Evolutionary conservation across 2,329 filamentous ascomycete genomes (phyloP).

Genomic region (Monilinia laxa): DNA sequence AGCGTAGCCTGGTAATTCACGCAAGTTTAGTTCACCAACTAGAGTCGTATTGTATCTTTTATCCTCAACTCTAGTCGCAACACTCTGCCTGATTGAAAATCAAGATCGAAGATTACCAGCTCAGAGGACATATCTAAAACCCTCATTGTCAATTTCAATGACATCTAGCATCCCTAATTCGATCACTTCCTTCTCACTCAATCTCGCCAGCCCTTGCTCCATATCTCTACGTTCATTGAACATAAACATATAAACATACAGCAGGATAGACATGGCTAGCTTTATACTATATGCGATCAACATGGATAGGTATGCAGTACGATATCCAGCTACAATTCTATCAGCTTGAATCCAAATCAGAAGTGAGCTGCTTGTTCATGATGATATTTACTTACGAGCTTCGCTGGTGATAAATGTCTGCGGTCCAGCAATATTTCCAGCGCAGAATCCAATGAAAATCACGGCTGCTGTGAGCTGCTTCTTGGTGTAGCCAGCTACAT

Average conservation of each 20-base stretch:
- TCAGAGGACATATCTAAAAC: slow-evolving; percentile 51
- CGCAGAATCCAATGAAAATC: slow-evolving; percentile 52
- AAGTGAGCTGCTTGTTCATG: background rate
- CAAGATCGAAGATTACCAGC: background rate
- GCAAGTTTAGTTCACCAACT: background rate
- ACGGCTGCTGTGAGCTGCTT: slow-evolving; percentile 49
- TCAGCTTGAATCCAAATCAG: background rate
- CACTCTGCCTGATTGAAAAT: background rate
- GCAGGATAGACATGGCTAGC: slow-evolving; percentile 44
- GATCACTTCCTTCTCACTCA: slow-evolving; percentile 48
- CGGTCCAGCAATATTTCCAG: slow-evolving; percentile 51
- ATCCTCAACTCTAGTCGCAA: background rate
- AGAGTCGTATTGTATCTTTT: background rate
- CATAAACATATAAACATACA: slow-evolving; percentile 52
- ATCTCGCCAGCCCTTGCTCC: slow-evolving; percentile 38
- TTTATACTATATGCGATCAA: slow-evolving; percentile 46
- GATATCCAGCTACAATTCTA: slow-evolving; percentile 9
- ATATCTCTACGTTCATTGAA: slow-evolving; percentile 55
- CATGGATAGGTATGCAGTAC: slow-evolving; percentile 27
- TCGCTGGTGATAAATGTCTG: slow-evolving; percentile 30
- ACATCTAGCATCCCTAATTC: slow-evolving; percentile 54
- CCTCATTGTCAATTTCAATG: slow-evolving; percentile 54
- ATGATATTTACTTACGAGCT: slow-evolving; percentile 21
- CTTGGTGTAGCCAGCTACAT: slow-evolving; percentile 52
- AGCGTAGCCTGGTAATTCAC: background rate